Percentiles rank a stretch among this genome's conserved stretches.
phyloP scores from a whole-genome alignment of 352 stramenopile genomes.

The Pythium graminicola region DNA sequence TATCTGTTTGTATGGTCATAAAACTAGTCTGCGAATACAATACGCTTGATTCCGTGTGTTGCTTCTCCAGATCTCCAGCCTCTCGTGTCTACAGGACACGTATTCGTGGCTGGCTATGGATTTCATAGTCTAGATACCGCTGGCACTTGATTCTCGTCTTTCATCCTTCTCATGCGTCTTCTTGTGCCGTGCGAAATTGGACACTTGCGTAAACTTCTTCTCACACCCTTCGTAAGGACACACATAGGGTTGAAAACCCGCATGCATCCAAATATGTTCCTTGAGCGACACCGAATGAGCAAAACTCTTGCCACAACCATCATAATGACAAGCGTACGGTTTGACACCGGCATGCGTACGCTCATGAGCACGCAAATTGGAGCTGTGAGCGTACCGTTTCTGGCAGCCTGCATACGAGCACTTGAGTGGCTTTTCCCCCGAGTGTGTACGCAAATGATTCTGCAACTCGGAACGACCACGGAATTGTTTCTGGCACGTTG shows the following conservation, averaged over 20 bases:
- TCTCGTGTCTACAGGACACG: too few species aligned
- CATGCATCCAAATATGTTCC: conserved; percentile 91
- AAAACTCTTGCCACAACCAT: conserved; percentile 87
- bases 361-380: conserved; percentile 88
- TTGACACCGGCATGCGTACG: conserved; percentile 87
- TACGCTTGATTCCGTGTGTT: neutral
- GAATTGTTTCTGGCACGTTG: conserved; percentile 82
- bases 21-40: neutral
- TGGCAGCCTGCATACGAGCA: conserved; percentile 81
- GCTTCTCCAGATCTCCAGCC: neutral
- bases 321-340: conserved; percentile 87
- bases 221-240: conserved; percentile 86
- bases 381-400: conserved; percentile 88
- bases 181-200: conserved; percentile 83
- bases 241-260: conserved; percentile 86
- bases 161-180: conserved; percentile 83
- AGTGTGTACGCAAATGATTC: conserved; percentile 88
- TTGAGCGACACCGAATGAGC: conserved; percentile 88
- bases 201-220: conserved; percentile 88
- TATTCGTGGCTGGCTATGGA: neutral
- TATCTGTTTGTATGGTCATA: conserved; percentile 3
- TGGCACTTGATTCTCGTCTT: conserved; percentile 26
- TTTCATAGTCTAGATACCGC: conserved; percentile 10
- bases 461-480: conserved; percentile 75
- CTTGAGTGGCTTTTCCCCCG: conserved; percentile 85